Evolutionary conservation across 2,329 filamentous ascomycete species (phyloP).

Genomic region (Pyrenophora seminiperda): DNA sequence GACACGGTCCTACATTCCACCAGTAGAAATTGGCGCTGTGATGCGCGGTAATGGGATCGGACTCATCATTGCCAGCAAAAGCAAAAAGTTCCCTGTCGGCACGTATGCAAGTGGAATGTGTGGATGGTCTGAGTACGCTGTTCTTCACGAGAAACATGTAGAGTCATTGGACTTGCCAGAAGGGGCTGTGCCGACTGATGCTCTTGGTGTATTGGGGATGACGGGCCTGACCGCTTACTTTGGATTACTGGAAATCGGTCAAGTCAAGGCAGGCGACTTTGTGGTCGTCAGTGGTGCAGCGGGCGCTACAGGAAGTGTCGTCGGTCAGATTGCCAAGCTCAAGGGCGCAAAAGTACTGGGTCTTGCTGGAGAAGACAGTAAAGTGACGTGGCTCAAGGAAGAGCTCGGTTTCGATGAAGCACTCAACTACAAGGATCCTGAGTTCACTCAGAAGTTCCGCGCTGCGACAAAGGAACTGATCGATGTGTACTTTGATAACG

Average conservation of each 20-base stretch:
- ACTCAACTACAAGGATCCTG: slow-evolving; percentile 60
- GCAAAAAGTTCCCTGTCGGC: slow-evolving; percentile 60
- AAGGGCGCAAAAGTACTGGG: slow-evolving; percentile 62
- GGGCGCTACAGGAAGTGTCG: slow-evolving; percentile 76
- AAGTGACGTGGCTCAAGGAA: slow-evolving; percentile 61
- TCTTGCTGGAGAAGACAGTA: slow-evolving; percentile 59
- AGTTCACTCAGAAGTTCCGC: slow-evolving; percentile 56
- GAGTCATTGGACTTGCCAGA: slow-evolving; percentile 53
- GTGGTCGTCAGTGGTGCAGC: slow-evolving; percentile 80
- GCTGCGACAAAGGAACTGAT: slow-evolving; percentile 56
- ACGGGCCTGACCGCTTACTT: slow-evolving; percentile 79
- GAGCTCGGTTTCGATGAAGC: slow-evolving; percentile 60
- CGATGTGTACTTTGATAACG: slow-evolving; percentile 60
- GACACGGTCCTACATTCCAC: slow-evolving; percentile 67
- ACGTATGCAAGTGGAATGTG: slow-evolving; percentile 59
- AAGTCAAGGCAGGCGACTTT: slow-evolving; percentile 71
- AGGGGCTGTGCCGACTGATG: slow-evolving; percentile 62
- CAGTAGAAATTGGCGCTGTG: slow-evolving; percentile 68
- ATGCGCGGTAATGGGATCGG: slow-evolving; percentile 70
- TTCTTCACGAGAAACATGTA: slow-evolving; percentile 60
- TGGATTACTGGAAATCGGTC: slow-evolving; percentile 70
- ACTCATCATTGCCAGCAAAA: slow-evolving; percentile 66
- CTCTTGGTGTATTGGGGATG: slow-evolving; percentile 59
- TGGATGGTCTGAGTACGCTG: slow-evolving; percentile 71
- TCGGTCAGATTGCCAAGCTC: slow-evolving; percentile 77